Percentiles rank a stretch among this genome's conserved stretches.
phyloP scores from a whole-genome alignment of 73 alveolate genomes.

The Tetrahymena malaccensis region DNA sequence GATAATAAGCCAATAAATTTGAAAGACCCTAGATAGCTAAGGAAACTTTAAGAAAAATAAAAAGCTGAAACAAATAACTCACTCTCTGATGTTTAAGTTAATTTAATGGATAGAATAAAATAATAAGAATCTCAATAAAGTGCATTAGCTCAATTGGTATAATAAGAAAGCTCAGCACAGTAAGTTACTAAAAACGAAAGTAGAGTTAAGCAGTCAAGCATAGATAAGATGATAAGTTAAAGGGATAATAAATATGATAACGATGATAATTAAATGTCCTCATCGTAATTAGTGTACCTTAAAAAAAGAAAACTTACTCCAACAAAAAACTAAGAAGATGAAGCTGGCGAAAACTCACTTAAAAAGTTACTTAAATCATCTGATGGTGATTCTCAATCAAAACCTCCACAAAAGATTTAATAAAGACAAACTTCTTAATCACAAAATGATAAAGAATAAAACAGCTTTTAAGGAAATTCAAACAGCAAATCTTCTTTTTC shows the following conservation, averaged over 20 bases:
- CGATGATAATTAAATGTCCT: not conserved
- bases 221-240: not conserved
- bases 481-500: not conserved
- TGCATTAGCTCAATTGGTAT: not conserved
- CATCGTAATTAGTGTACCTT: not conserved
- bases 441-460: not conserved
- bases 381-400: not conserved
- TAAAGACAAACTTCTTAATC: not conserved
- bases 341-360: not conserved
- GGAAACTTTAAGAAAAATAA: not conserved
- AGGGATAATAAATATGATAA: not conserved
- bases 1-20: not conserved
- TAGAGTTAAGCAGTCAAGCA: not conserved
- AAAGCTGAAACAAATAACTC: not conserved
- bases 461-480: not conserved
- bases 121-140: not conserved
- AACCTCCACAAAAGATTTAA: not conserved
- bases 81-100: not conserved
- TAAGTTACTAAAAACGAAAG: not conserved
- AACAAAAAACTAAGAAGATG: not conserved
- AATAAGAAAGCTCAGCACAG: not conserved
- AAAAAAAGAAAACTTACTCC: not conserved
- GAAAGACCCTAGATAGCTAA: not conserved
- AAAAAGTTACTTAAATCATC: not conserved
- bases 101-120: not conserved